These are phyloP conservation scores for Pseudodiploospora longispora DNA, from an alignment of 2,329 filamentous ascomycete genomes.

Conservation along the genomic window DNA sequence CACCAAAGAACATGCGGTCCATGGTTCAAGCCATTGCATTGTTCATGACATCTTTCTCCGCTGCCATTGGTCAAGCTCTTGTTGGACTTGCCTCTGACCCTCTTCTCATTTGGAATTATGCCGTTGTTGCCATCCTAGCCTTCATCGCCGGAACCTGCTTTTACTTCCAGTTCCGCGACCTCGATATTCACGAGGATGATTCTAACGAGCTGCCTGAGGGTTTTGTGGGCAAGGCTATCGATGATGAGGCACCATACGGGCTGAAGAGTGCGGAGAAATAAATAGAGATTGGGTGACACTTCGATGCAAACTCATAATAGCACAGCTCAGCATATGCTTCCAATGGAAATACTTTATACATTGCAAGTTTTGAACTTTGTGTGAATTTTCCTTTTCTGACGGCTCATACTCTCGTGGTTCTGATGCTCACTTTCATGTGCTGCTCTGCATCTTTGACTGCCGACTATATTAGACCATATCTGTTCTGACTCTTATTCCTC, in stretches of 20 bases:
- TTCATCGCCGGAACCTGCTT: conserved; percentile 57
- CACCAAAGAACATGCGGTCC: conserved; percentile 67
- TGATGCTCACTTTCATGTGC: no score
- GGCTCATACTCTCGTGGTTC: no score
- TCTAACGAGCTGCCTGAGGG: conserved; percentile 50
- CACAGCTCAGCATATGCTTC: no score
- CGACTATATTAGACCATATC: no score
- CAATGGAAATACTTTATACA: no score
- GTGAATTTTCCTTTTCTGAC: no score
- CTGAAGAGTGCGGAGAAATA: neutral
- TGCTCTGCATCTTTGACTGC: no score
- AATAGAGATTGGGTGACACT: neutral
- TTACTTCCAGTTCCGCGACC: conserved; percentile 53
- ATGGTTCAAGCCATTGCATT: conserved; percentile 61
- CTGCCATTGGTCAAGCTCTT: conserved; percentile 57
- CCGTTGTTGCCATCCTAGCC: conserved; percentile 55
- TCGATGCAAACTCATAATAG: neutral
- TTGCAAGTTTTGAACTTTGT: no score
- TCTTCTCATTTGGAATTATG: conserved; percentile 67
- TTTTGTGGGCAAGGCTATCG: conserved; percentile 15
- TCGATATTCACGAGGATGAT: conserved; percentile 58
- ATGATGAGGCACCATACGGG: conserved; percentile 12
- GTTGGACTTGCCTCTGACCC: conserved; percentile 45
- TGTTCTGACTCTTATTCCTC: no score
- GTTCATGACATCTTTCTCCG: conserved; percentile 61